Conservation (phyloP, 202 grass and related monocot species). For the Elaeis oleifera region DNA sequence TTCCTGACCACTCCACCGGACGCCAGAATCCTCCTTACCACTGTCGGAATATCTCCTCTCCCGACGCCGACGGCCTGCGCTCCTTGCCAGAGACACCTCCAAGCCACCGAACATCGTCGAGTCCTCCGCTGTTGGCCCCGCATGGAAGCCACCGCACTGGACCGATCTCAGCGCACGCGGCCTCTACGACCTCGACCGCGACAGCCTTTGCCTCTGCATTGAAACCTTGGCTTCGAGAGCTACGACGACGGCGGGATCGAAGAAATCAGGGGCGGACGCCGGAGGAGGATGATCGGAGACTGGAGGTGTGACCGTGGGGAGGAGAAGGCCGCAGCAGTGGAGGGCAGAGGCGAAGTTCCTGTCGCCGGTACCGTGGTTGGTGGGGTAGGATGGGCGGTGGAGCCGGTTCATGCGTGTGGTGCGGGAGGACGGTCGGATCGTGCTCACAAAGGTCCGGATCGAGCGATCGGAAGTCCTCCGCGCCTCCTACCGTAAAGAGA, state of each 20-base stretch:
- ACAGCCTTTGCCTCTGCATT: not conserved
- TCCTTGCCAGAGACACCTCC: not conserved
- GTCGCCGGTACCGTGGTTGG: not conserved
- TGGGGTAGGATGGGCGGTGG: not conserved
- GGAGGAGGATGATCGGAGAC: no score
- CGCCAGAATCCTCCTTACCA: not conserved
- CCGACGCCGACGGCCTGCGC: not conserved
- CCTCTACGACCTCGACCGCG: not conserved
- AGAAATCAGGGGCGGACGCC: no score
- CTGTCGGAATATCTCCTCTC: not conserved
- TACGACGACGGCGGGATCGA: not conserved
- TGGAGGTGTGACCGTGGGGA: not conserved
- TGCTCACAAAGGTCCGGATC: not conserved
- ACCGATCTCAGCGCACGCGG: not conserved
- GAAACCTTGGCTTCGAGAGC: slow-evolving; percentile 21
- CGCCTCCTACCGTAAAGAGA: slow-evolving; percentile 2
- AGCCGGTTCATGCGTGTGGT: not conserved
- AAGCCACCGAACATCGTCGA: not conserved
- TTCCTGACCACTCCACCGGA: not conserved
- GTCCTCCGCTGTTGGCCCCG: not conserved
- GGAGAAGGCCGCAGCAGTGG: not conserved
- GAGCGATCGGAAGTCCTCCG: slow-evolving; percentile 15
- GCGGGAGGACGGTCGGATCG: not conserved
- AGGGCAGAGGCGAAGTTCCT: not conserved
- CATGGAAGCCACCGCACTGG: not conserved